Evolutionary conservation across 2,329 filamentous ascomycete species (phyloP).

Genomic region (Lachnellula cervina): DNA sequence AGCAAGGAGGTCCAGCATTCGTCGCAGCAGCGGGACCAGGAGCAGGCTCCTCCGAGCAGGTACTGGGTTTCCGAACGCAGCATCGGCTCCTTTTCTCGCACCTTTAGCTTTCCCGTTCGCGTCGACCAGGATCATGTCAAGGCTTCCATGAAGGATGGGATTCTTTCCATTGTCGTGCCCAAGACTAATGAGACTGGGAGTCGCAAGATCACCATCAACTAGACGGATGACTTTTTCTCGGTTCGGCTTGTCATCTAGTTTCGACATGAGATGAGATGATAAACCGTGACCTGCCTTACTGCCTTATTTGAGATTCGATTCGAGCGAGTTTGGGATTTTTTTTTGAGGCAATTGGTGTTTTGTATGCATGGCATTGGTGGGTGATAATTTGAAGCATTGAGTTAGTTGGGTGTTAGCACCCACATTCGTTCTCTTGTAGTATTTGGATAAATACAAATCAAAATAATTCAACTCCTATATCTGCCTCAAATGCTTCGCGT

Average conservation of each 20-base stretch:
- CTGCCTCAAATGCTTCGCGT: neutral
- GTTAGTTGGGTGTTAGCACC: neutral
- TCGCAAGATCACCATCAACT: conserved; percentile 48
- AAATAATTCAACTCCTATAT: neutral
- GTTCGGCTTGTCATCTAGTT: neutral
- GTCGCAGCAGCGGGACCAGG: conserved; percentile 18
- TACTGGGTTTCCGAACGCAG: conserved; percentile 69
- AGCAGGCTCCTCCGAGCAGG: conserved; percentile 39
- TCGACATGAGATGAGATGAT: neutral
- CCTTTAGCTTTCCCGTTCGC: conserved; percentile 61
- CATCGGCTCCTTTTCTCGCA: conserved; percentile 62
- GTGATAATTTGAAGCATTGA: neutral
- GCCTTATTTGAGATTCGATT: neutral
- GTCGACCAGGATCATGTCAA: conserved; percentile 59
- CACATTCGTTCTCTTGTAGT: neutral
- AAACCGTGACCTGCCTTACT: neutral
- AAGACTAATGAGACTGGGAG: conserved; percentile 58
- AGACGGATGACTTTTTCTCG: neutral
- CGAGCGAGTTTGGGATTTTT: neutral
- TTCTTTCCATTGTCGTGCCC: conserved; percentile 59
- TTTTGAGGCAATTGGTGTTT: neutral
- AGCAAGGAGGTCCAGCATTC: neutral
- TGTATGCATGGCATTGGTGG: neutral
- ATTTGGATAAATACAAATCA: neutral
- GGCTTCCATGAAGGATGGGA: conserved; percentile 60